These are phyloP conservation scores for Arabis alpina DNA, from an alignment of 345 rosid species.

Conservation along the genomic window DNA sequence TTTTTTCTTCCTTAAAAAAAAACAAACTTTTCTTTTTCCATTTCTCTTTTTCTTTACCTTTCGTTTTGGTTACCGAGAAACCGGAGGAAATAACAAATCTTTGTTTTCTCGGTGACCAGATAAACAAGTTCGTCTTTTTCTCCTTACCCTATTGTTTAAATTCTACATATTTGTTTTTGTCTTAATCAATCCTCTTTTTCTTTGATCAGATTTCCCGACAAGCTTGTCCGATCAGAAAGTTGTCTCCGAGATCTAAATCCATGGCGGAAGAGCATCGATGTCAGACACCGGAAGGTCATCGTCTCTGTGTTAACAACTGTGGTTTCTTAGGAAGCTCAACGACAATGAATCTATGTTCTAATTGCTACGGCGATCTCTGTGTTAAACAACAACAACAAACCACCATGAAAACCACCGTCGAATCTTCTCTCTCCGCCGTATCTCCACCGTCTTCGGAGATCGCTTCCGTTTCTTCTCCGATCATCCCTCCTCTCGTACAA, in stretches of 20 bases:
- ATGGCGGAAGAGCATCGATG: slow-evolving; percentile 68
- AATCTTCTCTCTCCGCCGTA: slow-evolving; percentile 45
- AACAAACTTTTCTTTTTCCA: not conserved
- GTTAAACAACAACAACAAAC: slow-evolving; percentile 51
- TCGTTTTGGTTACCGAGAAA: slow-evolving; percentile 41
- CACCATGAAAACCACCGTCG: slow-evolving; percentile 48
- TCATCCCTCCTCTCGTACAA: slow-evolving; percentile 32
- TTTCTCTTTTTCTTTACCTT: slow-evolving; percentile 20
- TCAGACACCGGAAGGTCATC: slow-evolving; percentile 59
- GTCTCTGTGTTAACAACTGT: slow-evolving; percentile 60
- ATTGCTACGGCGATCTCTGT: slow-evolving; percentile 53
- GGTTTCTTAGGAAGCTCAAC: slow-evolving; percentile 60
- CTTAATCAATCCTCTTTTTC: not conserved
- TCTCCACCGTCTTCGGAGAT: slow-evolving; percentile 42
- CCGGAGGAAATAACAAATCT: slow-evolving; percentile 30
- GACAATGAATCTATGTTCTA: slow-evolving; percentile 61
- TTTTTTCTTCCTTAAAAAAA: not conserved
- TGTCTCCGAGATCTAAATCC: too few relatives aligned
- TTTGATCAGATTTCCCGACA: slow-evolving; percentile 28
- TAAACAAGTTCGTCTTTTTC: not conserved
- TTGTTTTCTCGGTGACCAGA: slow-evolving; percentile 36
- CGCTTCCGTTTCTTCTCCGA: slow-evolving; percentile 46
- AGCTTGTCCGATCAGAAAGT: not conserved
- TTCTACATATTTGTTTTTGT: slow-evolving; percentile 6
- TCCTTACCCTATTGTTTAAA: too few relatives aligned